phyloP scores from a whole-genome alignment of 768 basidiomycete species.

The Trametes elegans region DNA sequence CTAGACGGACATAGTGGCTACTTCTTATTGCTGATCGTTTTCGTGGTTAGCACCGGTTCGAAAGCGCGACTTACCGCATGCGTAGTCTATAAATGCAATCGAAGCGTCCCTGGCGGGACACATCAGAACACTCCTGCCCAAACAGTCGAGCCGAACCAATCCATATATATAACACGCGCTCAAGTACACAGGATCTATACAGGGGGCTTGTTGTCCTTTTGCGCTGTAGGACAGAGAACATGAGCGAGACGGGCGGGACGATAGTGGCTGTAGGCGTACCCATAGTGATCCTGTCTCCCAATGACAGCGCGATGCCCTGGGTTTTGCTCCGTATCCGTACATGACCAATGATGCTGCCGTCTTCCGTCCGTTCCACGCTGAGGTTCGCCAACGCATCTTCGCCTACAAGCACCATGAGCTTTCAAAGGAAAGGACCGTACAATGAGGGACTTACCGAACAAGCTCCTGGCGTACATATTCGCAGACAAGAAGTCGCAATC shows the following conservation, averaged over 20 bases:
- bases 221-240: constrained; percentile 31
- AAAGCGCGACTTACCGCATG: too few relatives aligned
- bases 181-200: constrained; percentile 24
- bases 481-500: constrained; percentile 97
- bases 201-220: constrained; percentile 42
- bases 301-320: constrained; percentile 91
- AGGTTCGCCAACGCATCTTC: constrained; percentile 97
- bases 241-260: not conserved
- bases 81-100: constrained; percentile 10
- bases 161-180: constrained; percentile 17
- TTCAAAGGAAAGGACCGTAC: not conserved
- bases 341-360: constrained; percentile 83
- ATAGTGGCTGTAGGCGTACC: constrained; percentile 34
- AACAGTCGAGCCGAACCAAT: not conserved
- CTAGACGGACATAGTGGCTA: too few relatives aligned
- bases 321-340: constrained; percentile 97
- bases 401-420: constrained; percentile 43
- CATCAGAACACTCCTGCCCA: not conserved
- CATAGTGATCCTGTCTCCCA: constrained; percentile 86
- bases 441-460: constrained; percentile 84
- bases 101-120: not conserved
- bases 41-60: not conserved
- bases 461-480: constrained; percentile 92
- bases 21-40: too few relatives aligned
- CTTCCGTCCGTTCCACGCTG: constrained; percentile 84